Evolutionary conservation across 2,329 filamentous ascomycete species (phyloP), one percentile per base, ranked within the genome.

Genomic region (Alternaria tenuissima): DNA sequence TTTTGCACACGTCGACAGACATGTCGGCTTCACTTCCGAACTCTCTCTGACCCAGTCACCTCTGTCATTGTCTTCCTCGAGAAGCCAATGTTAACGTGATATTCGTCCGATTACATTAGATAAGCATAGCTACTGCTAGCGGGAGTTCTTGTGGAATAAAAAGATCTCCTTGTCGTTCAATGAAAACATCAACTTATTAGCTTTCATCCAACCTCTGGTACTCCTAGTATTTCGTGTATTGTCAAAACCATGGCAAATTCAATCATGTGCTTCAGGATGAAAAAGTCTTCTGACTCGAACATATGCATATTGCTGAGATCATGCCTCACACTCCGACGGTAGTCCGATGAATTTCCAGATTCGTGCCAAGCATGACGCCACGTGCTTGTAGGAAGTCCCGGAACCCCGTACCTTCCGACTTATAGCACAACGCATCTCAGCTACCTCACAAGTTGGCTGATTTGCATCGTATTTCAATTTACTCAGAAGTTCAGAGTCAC

Each of bases 21-120:
- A 57, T 30, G 41, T 39, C 58, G 20, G 48, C 46, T 73, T 73
- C 64, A 52, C 54, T 74, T 73, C 67, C 42, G 52, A 61, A 70
- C 71, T 68, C 61, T 76, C 72, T 69, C 65, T 75, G 60, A 70
- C 48, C 58, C 55, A 78, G 75, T 76, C 75, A 76, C 75, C 75
- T 78, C 75, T 78, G 75, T 73, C 75, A 71, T 63, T 57, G 26
- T 44, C n/a, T 48, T 42, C 48, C 52, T 28, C 18, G 11, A 4
- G 11, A 24, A 34, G n/a, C 22, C 30, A 22, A 67, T 73, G 72
- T 74, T 77, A 77, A 77, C 74, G 75, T 77, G 75, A 76, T 77
- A 74, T 28, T 58, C 46, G 43, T 55, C 36, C 43, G 46, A 38
- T 57, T 55, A 30, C 22, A 39, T 55, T 52, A 42, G 46, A 47